Conservation (phyloP, 345 rosid species). For the Microthlaspi erraticum region DNA sequence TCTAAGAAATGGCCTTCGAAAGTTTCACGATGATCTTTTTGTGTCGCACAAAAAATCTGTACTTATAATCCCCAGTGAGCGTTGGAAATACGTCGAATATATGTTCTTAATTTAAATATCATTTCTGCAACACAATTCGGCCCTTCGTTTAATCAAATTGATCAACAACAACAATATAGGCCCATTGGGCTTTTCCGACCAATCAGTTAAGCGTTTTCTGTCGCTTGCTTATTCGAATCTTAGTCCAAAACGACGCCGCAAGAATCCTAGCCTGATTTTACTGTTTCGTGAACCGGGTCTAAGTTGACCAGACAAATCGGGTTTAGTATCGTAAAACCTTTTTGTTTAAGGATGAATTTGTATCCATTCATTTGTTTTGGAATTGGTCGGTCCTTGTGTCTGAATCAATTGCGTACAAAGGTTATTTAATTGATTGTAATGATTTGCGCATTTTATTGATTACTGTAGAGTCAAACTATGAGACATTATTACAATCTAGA, state of each 20-base stretch:
- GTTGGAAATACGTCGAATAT: conserved; percentile 48
- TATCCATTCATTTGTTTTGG: conserved; percentile 23
- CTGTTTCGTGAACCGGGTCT: too few species aligned
- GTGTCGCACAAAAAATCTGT: conserved; percentile 16
- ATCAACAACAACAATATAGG: background rate
- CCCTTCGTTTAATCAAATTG: conserved; percentile 1
- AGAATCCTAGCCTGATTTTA: background rate
- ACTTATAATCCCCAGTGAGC: conserved; percentile 35
- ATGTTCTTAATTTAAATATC: background rate
- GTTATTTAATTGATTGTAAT: conserved; percentile 17
- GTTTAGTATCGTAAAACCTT: background rate
- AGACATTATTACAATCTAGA: conserved; percentile 31
- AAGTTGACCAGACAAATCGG: too few species aligned
- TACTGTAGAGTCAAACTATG: conserved; percentile 20
- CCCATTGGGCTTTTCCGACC: conserved; percentile 2
- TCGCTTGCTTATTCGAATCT: background rate
- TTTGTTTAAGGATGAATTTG: background rate
- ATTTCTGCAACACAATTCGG: background rate
- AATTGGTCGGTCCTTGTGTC: conserved; percentile 41
- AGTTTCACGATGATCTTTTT: conserved; percentile 26
- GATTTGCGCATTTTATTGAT: conserved; percentile 8
- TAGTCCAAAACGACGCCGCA: conserved; percentile 24
- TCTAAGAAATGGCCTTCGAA: conserved; percentile 22
- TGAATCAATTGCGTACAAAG: conserved; percentile 30
- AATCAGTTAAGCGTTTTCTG: background rate